Evolutionary conservation across 2,329 filamentous ascomycete genomes (phyloP).

Genomic region (Alternaria arborescens): DNA sequence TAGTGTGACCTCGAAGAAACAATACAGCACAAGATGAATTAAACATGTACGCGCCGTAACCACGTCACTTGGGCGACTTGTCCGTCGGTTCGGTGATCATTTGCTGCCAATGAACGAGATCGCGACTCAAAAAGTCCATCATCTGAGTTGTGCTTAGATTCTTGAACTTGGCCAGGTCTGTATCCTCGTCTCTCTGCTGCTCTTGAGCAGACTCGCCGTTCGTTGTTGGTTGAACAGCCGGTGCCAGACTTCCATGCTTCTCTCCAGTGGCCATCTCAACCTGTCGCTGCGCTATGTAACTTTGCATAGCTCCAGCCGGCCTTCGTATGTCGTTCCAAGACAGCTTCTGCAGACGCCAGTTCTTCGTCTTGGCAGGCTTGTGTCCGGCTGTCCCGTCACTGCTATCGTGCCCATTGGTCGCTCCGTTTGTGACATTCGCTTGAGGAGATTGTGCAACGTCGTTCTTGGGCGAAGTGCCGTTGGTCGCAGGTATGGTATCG

Average conservation of each 20-base stretch:
- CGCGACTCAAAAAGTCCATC: conserved; percentile 85
- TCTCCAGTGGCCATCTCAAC: conserved; percentile 77
- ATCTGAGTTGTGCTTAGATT: conserved; percentile 82
- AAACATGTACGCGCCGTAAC: not conserved
- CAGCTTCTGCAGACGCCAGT: conserved; percentile 66
- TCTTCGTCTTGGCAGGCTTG: conserved; percentile 67
- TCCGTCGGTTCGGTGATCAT: conserved; percentile 44
- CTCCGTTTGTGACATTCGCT: conserved; percentile 42
- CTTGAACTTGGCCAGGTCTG: conserved; percentile 64
- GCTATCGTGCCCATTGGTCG: conserved; percentile 55
- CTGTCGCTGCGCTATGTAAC: conserved; percentile 89
- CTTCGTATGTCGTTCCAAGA: conserved; percentile 90
- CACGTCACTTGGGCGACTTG: conserved; percentile 27
- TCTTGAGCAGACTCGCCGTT: conserved; percentile 34
- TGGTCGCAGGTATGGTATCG: conserved; percentile 44
- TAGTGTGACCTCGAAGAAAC: not conserved
- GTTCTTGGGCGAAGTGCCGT: conserved; percentile 45
- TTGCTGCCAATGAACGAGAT: conserved; percentile 86
- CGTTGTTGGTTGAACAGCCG: conserved; percentile 35
- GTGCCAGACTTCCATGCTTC: conserved; percentile 40
- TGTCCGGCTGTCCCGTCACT: conserved; percentile 65
- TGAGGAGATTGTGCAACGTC: conserved; percentile 46
- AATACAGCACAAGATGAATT: not conserved
- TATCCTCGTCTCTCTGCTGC: conserved; percentile 54
- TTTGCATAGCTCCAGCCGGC: conserved; percentile 82